Base-by-base conservation (phyloP, 2,329 filamentous ascomycete genomes). In the Cryphonectria japonica region DNA sequence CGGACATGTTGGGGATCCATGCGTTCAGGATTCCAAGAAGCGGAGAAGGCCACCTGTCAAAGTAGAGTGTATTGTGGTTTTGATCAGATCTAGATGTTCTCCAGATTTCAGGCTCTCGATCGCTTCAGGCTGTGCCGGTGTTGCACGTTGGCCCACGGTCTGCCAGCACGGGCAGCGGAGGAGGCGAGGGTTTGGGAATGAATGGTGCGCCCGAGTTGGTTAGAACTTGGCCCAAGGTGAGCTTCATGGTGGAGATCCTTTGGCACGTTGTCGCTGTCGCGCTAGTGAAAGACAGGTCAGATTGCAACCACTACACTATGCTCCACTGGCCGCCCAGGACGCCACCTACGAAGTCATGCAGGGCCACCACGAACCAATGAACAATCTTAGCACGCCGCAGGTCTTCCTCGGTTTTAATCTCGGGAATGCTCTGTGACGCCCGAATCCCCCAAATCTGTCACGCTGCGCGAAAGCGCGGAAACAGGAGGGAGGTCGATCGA, bases 71-170 rank as follows among this genome's bases (percentile, higher is more conserved):
- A 14, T 41, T 34, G 46, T 59, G 39, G 54, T 62, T 62, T 67
- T 72, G 34, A 50, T 64, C 37, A 69, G 60, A 69, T 71, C 64
- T 67, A 61, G 69, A 67, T 69, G 41, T 66, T 71, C 71, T 73
- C 71, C 71, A 73, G 71, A 59, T 64, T 67, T 62, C 66, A 54
- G 63, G 34, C 69, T 67, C 69, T 59, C 65, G 69, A 71, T 69
- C 71, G 69, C 60, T 67, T n/a, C 26, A 34, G 29, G 54, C 43
- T 64, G 62, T 69, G 69, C 61, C 46, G 43, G 69, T 66, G 71
- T 71, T 71, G 63, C 71, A 71, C 62, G 69, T 61, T 66, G 61
- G 67, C 66, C 71, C 68, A 68, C 69, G 39, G 43, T 16, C 52
- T 69, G 34, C 62, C 66, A 43, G 57, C 64, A 60, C 67, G 59